A percentile compares a stretch with the other conserved stretches of the same genome.
Conservation (phyloP, 2,329 filamentous ascomycete genomes). For the Arthrobotrys pseudoclavata region DNA sequence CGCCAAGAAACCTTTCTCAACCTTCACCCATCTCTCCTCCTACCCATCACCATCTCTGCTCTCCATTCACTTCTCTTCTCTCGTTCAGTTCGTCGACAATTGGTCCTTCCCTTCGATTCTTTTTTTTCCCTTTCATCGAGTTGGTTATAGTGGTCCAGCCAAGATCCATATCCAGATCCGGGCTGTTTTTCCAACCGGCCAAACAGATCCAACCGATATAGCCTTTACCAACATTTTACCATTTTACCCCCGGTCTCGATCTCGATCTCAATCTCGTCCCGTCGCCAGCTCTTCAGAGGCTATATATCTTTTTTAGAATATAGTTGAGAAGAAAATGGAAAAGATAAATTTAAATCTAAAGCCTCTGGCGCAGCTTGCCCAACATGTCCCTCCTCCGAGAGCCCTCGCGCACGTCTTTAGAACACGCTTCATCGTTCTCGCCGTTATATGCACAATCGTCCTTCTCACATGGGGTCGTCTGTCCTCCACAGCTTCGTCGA, state of each 20-base stretch:
- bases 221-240: neutral
- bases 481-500: slow-evolving; percentile 40
- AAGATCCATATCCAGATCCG: neutral
- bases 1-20: slow-evolving; percentile 1
- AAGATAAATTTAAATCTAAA: slow-evolving; percentile 45
- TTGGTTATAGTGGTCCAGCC: too few relatives aligned
- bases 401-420: slow-evolving; percentile 48
- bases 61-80: neutral
- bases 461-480: slow-evolving; percentile 50
- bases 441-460: slow-evolving; percentile 35
- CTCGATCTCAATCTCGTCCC: neutral
- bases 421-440: slow-evolving; percentile 50
- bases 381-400: slow-evolving; percentile 45
- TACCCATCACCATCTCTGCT: neutral
- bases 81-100: neutral
- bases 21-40: neutral
- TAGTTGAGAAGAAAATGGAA: slow-evolving; percentile 26
- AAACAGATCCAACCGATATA: slow-evolving; percentile 20
- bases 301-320: neutral
- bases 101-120: neutral
- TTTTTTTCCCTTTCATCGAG: neutral
- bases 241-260: neutral
- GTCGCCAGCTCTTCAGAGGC: neutral
- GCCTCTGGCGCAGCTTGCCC: slow-evolving; percentile 36
- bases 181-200: too few relatives aligned